A percentile compares a stretch with the other conserved stretches of the same genome.
phyloP scores from a whole-genome alignment of 495 filamentous ascomycete genomes.

The Sporormia fimetaria region DNA sequence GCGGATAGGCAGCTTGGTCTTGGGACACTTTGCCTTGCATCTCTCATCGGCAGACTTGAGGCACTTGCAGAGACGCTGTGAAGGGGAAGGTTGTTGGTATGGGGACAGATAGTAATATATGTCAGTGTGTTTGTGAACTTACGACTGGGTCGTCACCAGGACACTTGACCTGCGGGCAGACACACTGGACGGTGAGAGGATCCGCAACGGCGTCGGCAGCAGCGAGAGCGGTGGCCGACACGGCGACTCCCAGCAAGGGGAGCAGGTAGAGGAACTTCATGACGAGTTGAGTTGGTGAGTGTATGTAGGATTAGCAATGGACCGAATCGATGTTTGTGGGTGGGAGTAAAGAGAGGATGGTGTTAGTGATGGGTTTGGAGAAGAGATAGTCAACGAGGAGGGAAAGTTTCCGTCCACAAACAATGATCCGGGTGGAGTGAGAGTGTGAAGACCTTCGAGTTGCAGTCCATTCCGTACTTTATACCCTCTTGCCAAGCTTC shows the following conservation, averaged over 20 bases:
- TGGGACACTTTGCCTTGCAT: conserved; percentile 11
- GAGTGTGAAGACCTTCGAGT: no score
- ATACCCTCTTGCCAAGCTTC: no score
- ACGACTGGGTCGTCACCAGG: conserved; percentile 9
- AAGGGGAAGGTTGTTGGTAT: neutral
- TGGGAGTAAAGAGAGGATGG: no score
- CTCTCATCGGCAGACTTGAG: conserved; percentile 13
- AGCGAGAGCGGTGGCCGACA: conserved; percentile 4
- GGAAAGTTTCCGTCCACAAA: no score
- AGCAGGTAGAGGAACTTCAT: conserved; percentile 6
- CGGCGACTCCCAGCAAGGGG: conserved; percentile 1
- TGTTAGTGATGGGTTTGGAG: no score
- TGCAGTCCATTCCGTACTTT: no score
- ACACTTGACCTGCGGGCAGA: conserved; percentile 19
- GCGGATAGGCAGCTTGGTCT: conserved; percentile 7
- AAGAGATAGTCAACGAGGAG: no score
- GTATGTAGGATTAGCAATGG: no score
- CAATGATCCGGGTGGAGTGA: no score
- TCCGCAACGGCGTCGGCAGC: neutral
- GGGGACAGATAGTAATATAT: neutral
- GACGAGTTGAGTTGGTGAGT: no score
- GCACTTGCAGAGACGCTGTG: conserved; percentile 17
- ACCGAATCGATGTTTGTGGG: no score
- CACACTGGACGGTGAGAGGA: conserved; percentile 1
- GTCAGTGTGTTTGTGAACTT: neutral